Conservation (phyloP, 2,329 filamentous ascomycete species). For the Beauveria rudraprayagi region DNA sequence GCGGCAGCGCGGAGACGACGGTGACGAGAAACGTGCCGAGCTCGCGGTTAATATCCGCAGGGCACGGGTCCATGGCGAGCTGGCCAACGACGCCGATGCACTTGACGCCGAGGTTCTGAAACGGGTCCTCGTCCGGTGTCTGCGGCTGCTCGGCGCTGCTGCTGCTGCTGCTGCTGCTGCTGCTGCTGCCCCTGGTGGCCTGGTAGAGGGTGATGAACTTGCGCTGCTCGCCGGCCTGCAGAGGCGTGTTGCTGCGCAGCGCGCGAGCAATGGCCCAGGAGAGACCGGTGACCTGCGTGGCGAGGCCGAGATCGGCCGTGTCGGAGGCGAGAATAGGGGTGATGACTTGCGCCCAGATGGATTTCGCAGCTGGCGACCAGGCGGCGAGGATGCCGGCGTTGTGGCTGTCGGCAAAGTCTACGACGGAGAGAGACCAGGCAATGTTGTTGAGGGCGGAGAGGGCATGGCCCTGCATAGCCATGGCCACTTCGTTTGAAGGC, state of each 20-base stretch:
- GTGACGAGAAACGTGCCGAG: slow-evolving; percentile 56
- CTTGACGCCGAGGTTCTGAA: slow-evolving; percentile 56
- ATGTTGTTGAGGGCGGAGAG: slow-evolving; percentile 59
- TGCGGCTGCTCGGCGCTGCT: slow-evolving; percentile 13
- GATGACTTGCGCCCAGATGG: slow-evolving; percentile 51
- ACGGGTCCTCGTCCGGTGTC: slow-evolving; percentile 38
- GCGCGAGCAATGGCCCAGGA: slow-evolving; percentile 57
- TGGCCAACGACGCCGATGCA: slow-evolving; percentile 59
- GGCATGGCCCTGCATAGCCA: slow-evolving; percentile 43
- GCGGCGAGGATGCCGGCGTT: slow-evolving; percentile 43
- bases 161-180: slow-evolving; percentile 17
- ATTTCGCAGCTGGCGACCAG: slow-evolving; percentile 46
- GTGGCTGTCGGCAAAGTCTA: slow-evolving; percentile 49
- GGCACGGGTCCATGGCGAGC: slow-evolving; percentile 48
- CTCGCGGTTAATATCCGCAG: slow-evolving; percentile 48
- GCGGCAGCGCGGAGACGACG: slow-evolving; percentile 42
- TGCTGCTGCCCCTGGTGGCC: slow-evolving; percentile 36
- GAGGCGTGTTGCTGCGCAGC: slow-evolving; percentile 37
- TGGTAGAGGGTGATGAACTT: slow-evolving; percentile 60
- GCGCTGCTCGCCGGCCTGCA: slow-evolving; percentile 46
- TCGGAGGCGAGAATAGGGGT: slow-evolving; percentile 50
- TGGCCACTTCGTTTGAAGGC: slow-evolving; percentile 31
- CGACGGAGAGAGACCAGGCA: slow-evolving; percentile 55
- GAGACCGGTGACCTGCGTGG: slow-evolving; percentile 55
- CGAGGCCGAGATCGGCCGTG: slow-evolving; percentile 53